Evolutionary conservation across 1,284 basidiomycete genomes (phyloP), one percentile per base, ranked within the genome.

Genomic region (Tilletia indica): DNA sequence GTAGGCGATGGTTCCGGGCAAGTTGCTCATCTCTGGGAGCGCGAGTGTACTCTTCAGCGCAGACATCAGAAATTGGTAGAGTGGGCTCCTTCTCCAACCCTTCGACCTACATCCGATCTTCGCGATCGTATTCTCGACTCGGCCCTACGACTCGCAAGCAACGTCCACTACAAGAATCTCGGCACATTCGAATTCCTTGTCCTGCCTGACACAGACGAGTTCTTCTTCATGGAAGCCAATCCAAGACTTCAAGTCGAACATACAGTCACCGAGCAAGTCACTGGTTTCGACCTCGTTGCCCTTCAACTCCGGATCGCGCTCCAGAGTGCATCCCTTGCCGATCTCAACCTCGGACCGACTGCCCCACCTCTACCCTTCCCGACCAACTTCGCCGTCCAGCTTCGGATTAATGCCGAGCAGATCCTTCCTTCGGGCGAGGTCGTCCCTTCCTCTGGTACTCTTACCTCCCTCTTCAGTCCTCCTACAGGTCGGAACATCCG

Each of bases 241-340:
- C 78, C 78, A 25, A 61, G 78, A 25, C 73, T 79, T 6, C 78
- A 79, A 61, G 78, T 79, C 14, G 76, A 77, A 16, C 76, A 77
- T 64, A 76, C 78, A 6, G 68, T 77, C 21, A 79, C 94, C 0
- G 94, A 97, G 85, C 94, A 94, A 93, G 90, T 97, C 61, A 94
- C 92, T 0, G 92, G 93, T 0, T 87, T 94, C 51, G 94, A 97
- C 81, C 88, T 97, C 4, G 94, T 97, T 5, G 90, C 94, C 85
- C 96, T 94, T 93, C 94, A 97, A 84, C 87, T 97, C 21, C 73
- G 76, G 67, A 91, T 95, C 38, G 94, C 94, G 6, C 51, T 54
- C 8, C 42, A 9, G 42, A 14, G 42, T 8, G 42, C 42, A 8
- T 45, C 42, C 42, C 42, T 45, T 45, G 42, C 42, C 42, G 42